Evolutionary conservation across 345 rosid genomes (phyloP).

Genomic region (Syzygium aromaticum): DNA sequence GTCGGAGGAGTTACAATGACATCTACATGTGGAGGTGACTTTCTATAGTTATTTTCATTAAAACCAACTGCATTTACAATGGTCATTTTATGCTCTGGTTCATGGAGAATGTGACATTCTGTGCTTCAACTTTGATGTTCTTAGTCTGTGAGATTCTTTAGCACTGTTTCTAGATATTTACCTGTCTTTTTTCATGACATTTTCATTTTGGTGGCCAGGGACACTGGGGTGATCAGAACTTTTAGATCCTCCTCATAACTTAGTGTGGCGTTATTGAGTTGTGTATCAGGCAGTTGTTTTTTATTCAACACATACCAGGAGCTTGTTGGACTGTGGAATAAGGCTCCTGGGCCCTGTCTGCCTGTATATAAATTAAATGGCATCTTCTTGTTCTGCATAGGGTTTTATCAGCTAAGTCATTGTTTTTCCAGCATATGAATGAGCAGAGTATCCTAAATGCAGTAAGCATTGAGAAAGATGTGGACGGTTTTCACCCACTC

Average conservation of each 20-base stretch:
- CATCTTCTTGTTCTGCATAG: neutral
- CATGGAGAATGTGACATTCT: neutral
- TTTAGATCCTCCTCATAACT: neutral
- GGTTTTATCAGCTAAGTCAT: neutral
- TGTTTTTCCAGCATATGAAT: constrained; percentile 57
- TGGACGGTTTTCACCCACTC: constrained; percentile 82
- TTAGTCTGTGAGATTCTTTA: neutral
- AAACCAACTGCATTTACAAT: neutral
- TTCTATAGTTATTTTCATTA: neutral
- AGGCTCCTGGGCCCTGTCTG: neutral
- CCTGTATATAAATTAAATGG: neutral
- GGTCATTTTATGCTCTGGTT: neutral
- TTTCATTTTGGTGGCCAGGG: neutral
- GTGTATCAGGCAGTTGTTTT: neutral
- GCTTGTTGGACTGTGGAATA: neutral
- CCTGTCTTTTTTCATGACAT: neutral
- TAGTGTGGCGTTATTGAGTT: neutral
- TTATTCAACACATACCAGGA: neutral
- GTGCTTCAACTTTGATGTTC: neutral
- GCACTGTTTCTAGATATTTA: neutral
- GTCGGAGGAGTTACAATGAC: neutral
- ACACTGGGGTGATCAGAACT: neutral
- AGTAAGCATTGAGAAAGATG: constrained; percentile 74
- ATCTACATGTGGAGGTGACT: neutral
- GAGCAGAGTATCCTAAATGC: constrained; percentile 71